Evolutionary conservation across 2,329 filamentous ascomycete genomes (phyloP), one percentile per base, ranked within the genome.

Genomic region (Coniella lustricola): DNA sequence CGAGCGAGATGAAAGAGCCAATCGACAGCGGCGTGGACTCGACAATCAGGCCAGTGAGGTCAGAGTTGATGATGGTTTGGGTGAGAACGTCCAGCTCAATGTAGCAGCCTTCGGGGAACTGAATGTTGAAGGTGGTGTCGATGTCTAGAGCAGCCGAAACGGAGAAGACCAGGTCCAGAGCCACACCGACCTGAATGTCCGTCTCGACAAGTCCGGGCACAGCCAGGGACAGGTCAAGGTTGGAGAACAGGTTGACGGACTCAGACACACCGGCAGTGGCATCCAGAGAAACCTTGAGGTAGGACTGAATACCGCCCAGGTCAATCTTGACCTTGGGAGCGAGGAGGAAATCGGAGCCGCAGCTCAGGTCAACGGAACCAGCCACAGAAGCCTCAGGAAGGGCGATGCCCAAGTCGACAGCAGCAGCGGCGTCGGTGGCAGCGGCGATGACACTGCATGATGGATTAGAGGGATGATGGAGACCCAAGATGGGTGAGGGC

Each of bases 281-380:
- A 12, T 46, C 44, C 17, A 63, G 37, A 42, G 59, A 57, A 14
- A 62, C 34, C 52, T 61, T 54, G 16, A 63, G 35, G 55, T 59
- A 55, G 22, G 56, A 56, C 54, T 57, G 35, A 36, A 63, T 37
- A n/a, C 59, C 60, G n/a, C 56, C 53, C 2, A 63, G 57, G 50
- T 90, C 89, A 54, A 91, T 87, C 49, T 89, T 85, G 51, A 54
- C 34, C 14, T 29, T 42, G 16, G 49, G 51, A 20, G 40, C 16
- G 38, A 51, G 29, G 7, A 54, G 49, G 49, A 51, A 54, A 31
- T 34, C 21, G 17, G 36, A 45, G 31, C 22, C 45, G 34, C 47
- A 38, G 35, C 3, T 18, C 17, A 54, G 40, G 35, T 51, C 43
- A 46, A 54, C 48, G 46, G 51, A 51, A 33, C 51, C 51, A 16